Conservation (phyloP, 1,284 basidiomycete genomes). For the Heterobasidion parviporum region DNA sequence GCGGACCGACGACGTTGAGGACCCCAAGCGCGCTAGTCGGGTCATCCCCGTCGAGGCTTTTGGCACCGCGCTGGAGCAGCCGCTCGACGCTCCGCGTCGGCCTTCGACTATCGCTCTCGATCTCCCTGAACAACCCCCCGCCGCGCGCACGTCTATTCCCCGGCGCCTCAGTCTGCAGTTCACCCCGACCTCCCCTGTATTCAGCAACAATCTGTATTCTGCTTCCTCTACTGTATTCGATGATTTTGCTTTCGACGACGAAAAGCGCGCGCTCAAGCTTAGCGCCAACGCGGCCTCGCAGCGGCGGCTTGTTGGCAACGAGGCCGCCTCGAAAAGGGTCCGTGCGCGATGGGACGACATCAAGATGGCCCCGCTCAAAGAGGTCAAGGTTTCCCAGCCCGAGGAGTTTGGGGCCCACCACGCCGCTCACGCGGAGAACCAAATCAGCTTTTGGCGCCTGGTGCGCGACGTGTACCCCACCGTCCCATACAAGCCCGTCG, state of each 20-base stretch:
- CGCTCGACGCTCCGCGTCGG: slow-evolving; percentile 15
- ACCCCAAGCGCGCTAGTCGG: slow-evolving; percentile 21
- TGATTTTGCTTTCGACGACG: slow-evolving; percentile 26
- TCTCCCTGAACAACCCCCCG: slow-evolving; percentile 16
- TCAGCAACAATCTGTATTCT: slow-evolving; percentile 24
- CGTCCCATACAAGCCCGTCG: slow-evolving; percentile 65
- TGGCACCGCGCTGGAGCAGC: slow-evolving; percentile 4
- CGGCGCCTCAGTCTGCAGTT: slow-evolving; percentile 53
- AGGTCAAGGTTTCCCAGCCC: slow-evolving; percentile 23
- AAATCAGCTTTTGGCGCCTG: slow-evolving; percentile 36
- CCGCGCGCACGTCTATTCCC: slow-evolving; percentile 18
- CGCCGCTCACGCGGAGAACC: slow-evolving; percentile 9
- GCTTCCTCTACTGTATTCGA: slow-evolving; percentile 22
- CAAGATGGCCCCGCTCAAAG: slow-evolving; percentile 19
- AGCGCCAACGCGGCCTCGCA: slow-evolving; percentile 12
- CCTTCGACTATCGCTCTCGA: slow-evolving; percentile 25
- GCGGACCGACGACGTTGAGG: slow-evolving; percentile 7
- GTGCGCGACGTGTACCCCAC: slow-evolving; percentile 61
- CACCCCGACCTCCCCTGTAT: slow-evolving; percentile 44
- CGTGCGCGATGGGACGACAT: slow-evolving; percentile 33
- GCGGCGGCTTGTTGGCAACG: slow-evolving; percentile 8
- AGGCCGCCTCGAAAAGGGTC: slow-evolving; percentile 19
- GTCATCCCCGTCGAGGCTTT: slow-evolving; percentile 28
- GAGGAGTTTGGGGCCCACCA: slow-evolving; percentile 5
- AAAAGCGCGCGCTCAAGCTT: slow-evolving; percentile 17